These are phyloP conservation scores for Cichorium intybus DNA, from an alignment of 140 eudicot genomes.

Conservation along the genomic window DNA sequence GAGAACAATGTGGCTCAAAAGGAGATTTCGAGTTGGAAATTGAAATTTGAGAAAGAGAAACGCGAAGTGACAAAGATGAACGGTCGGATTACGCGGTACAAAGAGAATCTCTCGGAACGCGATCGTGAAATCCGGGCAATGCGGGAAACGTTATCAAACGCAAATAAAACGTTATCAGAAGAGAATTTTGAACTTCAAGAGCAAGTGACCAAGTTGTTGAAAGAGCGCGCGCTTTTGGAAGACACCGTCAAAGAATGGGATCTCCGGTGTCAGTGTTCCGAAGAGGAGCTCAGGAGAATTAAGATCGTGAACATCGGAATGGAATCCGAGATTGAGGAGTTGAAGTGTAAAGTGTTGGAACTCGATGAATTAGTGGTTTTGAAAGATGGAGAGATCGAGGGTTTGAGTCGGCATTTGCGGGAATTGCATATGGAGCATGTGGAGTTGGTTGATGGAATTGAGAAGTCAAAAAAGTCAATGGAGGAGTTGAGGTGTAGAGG, in stretches of 20 bases:
- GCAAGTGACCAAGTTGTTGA: conserved; percentile 47
- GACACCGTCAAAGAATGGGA: conserved; percentile 75
- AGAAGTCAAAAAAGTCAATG: conserved; percentile 34
- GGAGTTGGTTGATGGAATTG: conserved; percentile 31
- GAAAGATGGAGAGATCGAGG: conserved; percentile 37
- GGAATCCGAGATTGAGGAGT: conserved; percentile 39
- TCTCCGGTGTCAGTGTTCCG: conserved; percentile 60
- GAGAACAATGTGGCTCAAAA: conserved; percentile 48
- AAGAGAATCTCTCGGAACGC: conserved; percentile 66
- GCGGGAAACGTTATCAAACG: conserved; percentile 62
- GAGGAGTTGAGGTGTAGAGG: conserved; percentile 42
- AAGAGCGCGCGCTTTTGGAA: conserved; percentile 55
- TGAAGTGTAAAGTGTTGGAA: conserved; percentile 26
- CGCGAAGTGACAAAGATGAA: conserved; percentile 58
- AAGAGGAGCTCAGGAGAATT: conserved; percentile 52
- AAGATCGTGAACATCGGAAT: conserved; percentile 41
- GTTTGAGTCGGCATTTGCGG: conserved; percentile 50
- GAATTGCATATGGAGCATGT: conserved; percentile 55
- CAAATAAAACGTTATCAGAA: conserved; percentile 69
- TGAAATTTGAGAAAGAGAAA: conserved; percentile 64
- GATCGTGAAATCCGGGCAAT: conserved; percentile 79
- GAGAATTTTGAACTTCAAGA: conserved; percentile 62
- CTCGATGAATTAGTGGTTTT: conserved; percentile 25
- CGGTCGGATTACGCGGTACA: conserved; percentile 69
- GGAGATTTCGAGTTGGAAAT: conserved; percentile 55